Base-by-base conservation (phyloP, 176 grass and related monocot genomes). In the Rhynchospora pubera region DNA sequence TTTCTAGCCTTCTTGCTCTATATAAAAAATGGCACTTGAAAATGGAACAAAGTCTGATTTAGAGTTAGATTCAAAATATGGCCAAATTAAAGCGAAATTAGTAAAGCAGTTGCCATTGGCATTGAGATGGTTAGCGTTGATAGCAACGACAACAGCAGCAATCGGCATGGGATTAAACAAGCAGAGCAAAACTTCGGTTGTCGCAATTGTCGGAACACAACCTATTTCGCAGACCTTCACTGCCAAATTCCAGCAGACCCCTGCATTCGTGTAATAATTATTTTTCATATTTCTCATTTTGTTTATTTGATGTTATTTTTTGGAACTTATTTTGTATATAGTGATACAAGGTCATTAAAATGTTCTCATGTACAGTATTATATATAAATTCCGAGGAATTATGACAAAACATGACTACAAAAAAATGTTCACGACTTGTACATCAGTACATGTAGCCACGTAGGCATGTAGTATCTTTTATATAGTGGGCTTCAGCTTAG, bases 151-250 rank as follows among this genome's bases (percentile, higher is more conserved):
- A 62, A 85, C 48, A 30, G 93, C 97, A 16, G 82, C 91, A 24
- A 67, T 77, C 3, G 79, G 91, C 59, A 96, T 99, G 93, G 93
- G 39, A 52, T 77, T 90, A 10, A 93, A 99, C 82, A 79, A 65
- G 65, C 91, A 99, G 78, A 90, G 85, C 12, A 93, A 85, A 83
- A 89, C 87, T 0, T 28, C 81, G 0, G 86, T 88, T 6, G 91
- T 95, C 3, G 97, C 97, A 7, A 71, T 93, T 26, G 82, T 99
- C 15, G 97, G 97, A 50, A 93, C 89, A 13, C 83, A 51, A 64
- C 86, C 79, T 24, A 73, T 99, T 68, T 84, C 9, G 21, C 87
- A 99, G 52, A 89, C 87, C 28, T 91, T 99, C 86, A 90, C 79
- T 18, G 83, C 83, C 1, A 63, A 85, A 85, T 99, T 90, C 91